Evolutionary conservation across 129 eudicot genomes (phyloP), one percentile per base, ranked within the genome.

Genomic region (Tagetes erecta): DNA sequence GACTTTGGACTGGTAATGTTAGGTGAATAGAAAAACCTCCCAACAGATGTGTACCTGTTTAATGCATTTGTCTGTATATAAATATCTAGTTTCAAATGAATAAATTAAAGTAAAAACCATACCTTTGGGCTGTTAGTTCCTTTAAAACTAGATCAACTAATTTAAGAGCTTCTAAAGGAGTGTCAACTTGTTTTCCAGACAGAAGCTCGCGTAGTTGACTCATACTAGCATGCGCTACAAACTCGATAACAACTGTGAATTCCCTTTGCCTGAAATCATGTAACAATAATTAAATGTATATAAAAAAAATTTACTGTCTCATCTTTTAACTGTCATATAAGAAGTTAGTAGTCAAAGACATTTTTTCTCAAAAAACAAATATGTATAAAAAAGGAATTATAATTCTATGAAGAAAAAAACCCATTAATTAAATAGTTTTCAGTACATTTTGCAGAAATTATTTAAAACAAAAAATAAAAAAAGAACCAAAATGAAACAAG

Each of bases 21-120:
- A 6, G 97, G 88, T 75, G 92, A 88, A 75, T 86, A 91, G 84
- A 91, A 86, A 69, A 87, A 84, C 49, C 95, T 86, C 67, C 97
- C 97, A 59, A 88, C 89, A n/a, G 92, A 81, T n/a, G 70, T 38
- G 68, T 84, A 86, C 90, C 95, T 91, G 50, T 49, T 30, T 74
- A 9, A 37, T 14, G 33, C 72, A 62, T 75, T 31, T 36, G 5
- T 11, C 33, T 49, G 12, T 8, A 9, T 44, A 49, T 63, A 50
- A 31, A 36, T 1, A 31, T 40, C 35, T 9, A 52, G 3, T 33
- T 31, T 60, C 7, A 68, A 30, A 53, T 33, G 3, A 33, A 63
- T 53, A 31, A n/a, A 44, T 58, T 3, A 44, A 55, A 40, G 50
- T 47, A 59, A 46, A 20, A 27, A 49, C 11, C 70, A 33, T 74